Evolutionary conservation across 2,329 filamentous ascomycete species (phyloP).

Genomic region (Trichophyton simii): DNA sequence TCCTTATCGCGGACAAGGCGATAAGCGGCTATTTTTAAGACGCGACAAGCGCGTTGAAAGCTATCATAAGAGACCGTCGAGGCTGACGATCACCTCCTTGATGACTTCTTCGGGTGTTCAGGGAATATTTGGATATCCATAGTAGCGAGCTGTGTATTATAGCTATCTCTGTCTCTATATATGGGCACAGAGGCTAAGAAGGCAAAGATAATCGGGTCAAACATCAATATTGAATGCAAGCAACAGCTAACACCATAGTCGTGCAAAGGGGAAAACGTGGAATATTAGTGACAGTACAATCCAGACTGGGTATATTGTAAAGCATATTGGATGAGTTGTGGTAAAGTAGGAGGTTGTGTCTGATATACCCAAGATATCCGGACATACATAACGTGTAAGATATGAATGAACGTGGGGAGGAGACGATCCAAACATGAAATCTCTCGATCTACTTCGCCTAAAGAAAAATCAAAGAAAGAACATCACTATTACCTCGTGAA

Average conservation of each 20-base stretch:
- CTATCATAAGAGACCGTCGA: too few species aligned
- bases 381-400: constrained; percentile 7
- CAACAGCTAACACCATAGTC: not conserved
- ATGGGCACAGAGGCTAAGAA: not conserved
- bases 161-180: not conserved
- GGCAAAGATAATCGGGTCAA: not conserved
- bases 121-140: not conserved
- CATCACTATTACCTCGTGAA: not conserved
- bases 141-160: not conserved
- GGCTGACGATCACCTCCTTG: too few species aligned
- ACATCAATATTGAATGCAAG: not conserved
- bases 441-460: constrained; percentile 4
- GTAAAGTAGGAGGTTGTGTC: constrained; percentile 7
- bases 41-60: constrained; percentile 2
- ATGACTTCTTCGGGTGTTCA: too few species aligned
- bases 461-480: constrained; percentile 3
- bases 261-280: not conserved
- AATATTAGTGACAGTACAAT: too few species aligned
- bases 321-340: constrained; percentile 9
- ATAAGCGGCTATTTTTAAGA: constrained; percentile 6
- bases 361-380: constrained; percentile 14
- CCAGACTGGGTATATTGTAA: not conserved
- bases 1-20: not conserved
- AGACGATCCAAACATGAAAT: constrained; percentile 1
- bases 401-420: not conserved